phyloP scores from a whole-genome alignment of 176 grass and related monocot species.

The Tillandsia fasciculata region DNA sequence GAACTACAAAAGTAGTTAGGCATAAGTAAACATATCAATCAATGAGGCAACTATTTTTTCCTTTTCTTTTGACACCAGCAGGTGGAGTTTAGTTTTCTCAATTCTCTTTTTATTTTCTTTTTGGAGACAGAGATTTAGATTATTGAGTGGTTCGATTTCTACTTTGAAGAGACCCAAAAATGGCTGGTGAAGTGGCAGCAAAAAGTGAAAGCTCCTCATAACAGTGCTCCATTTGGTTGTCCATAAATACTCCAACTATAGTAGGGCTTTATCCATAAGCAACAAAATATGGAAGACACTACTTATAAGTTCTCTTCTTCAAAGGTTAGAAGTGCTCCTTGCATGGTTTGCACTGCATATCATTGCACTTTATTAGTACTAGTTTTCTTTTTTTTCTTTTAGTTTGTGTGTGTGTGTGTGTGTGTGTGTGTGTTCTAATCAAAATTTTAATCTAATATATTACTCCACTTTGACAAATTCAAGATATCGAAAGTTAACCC shows the following conservation, averaged over 20 bases:
- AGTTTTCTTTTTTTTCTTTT: too few species aligned
- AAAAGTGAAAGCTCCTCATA: slow-evolving; percentile 28
- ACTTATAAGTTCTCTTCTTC: slow-evolving; percentile 33
- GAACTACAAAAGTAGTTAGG: too few species aligned
- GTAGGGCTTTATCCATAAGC: neutral
- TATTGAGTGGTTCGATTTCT: neutral
- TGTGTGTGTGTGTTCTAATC: neutral
- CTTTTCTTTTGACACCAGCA: too few species aligned
- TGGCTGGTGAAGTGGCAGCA: slow-evolving; percentile 42
- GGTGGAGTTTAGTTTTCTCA: too few species aligned
- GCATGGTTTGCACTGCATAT: neutral
- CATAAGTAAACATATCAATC: too few species aligned
- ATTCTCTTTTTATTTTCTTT: too few species aligned
- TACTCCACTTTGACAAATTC: neutral
- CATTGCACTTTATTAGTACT: too few species aligned
- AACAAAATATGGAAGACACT: slow-evolving; percentile 38
- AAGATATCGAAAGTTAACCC: slow-evolving; percentile 7
- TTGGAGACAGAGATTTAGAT: too few species aligned
- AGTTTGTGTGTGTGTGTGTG: too few species aligned
- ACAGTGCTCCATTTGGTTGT: neutral
- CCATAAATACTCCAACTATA: slow-evolving; percentile 3
- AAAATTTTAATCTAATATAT: neutral
- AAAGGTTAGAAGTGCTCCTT: slow-evolving; percentile 37
- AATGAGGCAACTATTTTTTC: too few species aligned
- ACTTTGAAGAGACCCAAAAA: slow-evolving; percentile 24